These are phyloP conservation scores for Strigomonas culicis DNA, from an alignment of 208 protist species.

Conservation along the genomic window DNA sequence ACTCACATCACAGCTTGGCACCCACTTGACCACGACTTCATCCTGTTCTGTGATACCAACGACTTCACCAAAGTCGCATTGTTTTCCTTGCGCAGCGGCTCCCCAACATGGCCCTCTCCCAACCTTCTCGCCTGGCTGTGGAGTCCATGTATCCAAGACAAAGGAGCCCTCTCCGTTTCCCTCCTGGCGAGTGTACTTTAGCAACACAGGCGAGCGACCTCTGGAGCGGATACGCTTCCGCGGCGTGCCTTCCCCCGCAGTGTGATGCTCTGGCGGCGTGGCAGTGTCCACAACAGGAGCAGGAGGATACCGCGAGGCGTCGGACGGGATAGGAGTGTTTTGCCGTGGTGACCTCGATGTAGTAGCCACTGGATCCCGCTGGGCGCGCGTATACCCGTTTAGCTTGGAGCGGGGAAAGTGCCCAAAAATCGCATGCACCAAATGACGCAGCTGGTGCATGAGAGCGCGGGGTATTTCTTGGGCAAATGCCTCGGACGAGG, in stretches of 20 bases:
- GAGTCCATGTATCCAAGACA: constrained; percentile 35
- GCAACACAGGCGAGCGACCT: constrained; percentile 5
- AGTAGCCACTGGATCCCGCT: not conserved
- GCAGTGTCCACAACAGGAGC: not conserved
- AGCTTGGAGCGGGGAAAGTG: constrained; percentile 14
- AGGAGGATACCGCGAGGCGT: not conserved
- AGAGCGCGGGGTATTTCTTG: constrained; percentile 53
- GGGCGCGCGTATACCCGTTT: not conserved
- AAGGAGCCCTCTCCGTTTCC: constrained; percentile 3
- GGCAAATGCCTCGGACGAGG: constrained; percentile 51
- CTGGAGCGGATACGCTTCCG: not conserved
- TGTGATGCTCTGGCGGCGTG: not conserved
- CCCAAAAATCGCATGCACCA: constrained; percentile 66
- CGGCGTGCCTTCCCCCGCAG: not conserved
- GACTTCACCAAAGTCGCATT: constrained; percentile 71
- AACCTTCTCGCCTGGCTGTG: constrained; percentile 59
- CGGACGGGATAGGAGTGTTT: not conserved
- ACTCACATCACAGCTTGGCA: constrained; percentile 44
- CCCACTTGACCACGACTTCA: constrained; percentile 70
- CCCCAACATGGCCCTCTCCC: constrained; percentile 71
- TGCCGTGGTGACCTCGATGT: not conserved
- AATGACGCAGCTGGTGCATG: constrained; percentile 60
- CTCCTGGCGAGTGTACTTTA: constrained; percentile 15
- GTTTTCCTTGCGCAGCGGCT: constrained; percentile 47
- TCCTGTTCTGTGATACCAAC: constrained; percentile 47